Evolutionary conservation across 352 stramenopile species (phyloP), one percentile per base, ranked within the genome.

Genomic region (Pythium dissotocum): DNA sequence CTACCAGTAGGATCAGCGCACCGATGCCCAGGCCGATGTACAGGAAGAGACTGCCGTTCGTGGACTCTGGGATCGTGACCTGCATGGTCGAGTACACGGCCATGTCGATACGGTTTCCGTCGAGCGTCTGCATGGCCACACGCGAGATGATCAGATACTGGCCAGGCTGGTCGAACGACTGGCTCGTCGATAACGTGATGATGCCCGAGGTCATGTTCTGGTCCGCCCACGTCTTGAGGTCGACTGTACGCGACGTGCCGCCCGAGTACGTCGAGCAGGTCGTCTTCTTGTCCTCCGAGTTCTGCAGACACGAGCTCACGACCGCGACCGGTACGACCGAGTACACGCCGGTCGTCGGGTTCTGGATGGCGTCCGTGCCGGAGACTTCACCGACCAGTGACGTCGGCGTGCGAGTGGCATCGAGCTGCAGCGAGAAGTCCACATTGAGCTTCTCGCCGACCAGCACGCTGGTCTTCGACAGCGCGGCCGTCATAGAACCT

Each of bases 51-150:
- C 76, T 77, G 58, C 82, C 82, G 18, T 71, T 75, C 2, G 72
- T 76, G 38, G 76, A 88, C 40, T 66, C 71, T 0, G 79, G 63
- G n/a, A 90, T 77, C 18, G 83, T 77, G 30, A 89, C 85, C 10
- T 77, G 77, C 36, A 92, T 68, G 36, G 71, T 87, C 48, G 83
- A 91, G 71, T 94, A 94, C 35, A 94, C 87, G 14, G 85, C 85
- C 83, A 92, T 91, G 52, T 94, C 83, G 65, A 94, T 78, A 33
- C 83, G 85, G 21, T 87, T 73, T 16, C 85, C 85, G 65, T 94
- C 85, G 32, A 83, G 73, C 30, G 82, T 91, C 57, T 85, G 69
- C 83, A 92, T 90, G 12, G 77, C 82, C 36, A 90, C 79, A 21
- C 82, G 83, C 12, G 82, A 88, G 58, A 92, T 82, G 70, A 94